Evolutionary conservation across 192 early-diverging fungal genomes (phyloP).

Genomic region (Funneliformis geosporum): DNA sequence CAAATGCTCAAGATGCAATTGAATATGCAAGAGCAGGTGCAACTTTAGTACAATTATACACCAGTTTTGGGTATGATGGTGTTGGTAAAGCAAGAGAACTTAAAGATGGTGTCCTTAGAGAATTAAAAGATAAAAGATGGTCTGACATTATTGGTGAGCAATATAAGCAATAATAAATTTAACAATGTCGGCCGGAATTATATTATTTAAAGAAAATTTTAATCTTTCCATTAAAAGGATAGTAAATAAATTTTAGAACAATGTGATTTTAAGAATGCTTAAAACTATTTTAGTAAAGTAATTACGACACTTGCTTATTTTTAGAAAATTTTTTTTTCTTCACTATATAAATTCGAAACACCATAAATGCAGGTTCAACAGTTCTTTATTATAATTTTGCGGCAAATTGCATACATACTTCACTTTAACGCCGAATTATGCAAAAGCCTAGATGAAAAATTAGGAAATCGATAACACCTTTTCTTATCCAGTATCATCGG

Average conservation of each 20-base stretch:
- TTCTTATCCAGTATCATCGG: not conserved
- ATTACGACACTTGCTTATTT: too few species aligned
- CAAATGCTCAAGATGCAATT: conserved; percentile 73
- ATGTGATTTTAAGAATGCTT: too few species aligned
- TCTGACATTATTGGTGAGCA: conserved; percentile 47
- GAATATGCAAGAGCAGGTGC: conserved; percentile 84
- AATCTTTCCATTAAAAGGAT: too few species aligned
- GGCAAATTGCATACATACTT: not conserved
- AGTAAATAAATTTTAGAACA: too few species aligned
- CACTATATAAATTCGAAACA: not conserved
- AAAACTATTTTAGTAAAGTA: too few species aligned
- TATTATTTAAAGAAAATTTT: too few species aligned
- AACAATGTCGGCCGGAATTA: too few species aligned
- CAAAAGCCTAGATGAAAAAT: not conserved
- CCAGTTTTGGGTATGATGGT: conserved; percentile 72
- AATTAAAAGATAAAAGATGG: conserved; percentile 79
- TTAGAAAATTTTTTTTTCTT: not conserved
- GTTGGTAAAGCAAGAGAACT: conserved; percentile 76
- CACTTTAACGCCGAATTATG: not conserved
- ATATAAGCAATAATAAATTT: too few species aligned
- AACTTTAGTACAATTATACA: conserved; percentile 80
- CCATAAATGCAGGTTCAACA: not conserved
- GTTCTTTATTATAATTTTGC: not conserved
- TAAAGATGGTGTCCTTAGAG: conserved; percentile 72
- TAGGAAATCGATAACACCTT: not conserved